Evolutionary conservation across 2,329 filamentous ascomycete species (phyloP).

Genomic region (Blastomyces silverae): DNA sequence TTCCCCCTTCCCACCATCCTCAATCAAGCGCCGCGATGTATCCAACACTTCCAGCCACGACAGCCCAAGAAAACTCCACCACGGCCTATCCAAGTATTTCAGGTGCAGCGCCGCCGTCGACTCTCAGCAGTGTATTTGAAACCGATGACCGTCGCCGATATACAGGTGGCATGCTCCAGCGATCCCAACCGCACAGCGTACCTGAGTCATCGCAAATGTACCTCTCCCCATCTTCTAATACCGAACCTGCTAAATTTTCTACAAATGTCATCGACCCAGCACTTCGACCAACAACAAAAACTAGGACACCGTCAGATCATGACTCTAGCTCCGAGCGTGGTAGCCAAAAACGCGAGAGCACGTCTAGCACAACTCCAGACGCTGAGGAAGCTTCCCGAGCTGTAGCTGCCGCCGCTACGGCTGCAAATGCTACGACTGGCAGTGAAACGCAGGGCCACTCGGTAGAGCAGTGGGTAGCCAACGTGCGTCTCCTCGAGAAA

Average conservation of each 20-base stretch:
- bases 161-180: constrained; percentile 55
- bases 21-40: constrained; percentile 51
- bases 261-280: constrained; percentile 41
- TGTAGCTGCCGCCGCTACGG: constrained; percentile 4
- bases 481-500: constrained; percentile 57
- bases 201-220: constrained; percentile 19
- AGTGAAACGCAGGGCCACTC: neutral
- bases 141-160: constrained; percentile 55
- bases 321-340: constrained; percentile 3
- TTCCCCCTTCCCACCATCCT: constrained; percentile 44
- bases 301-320: constrained; percentile 11
- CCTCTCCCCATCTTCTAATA: neutral
- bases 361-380: constrained; percentile 24
- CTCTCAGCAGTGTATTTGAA: constrained; percentile 54
- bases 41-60: constrained; percentile 55
- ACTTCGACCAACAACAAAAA: constrained; percentile 27
- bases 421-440: neutral
- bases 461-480: constrained; percentile 56
- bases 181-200: constrained; percentile 41
- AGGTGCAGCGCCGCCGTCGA: constrained; percentile 54
- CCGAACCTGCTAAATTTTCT: constrained; percentile 27
- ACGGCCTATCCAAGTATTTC: constrained; percentile 46
- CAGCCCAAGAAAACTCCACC: constrained; percentile 50
- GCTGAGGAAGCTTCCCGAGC: constrained; percentile 30
- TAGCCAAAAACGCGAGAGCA: neutral